A percentile compares a stretch with the other conserved stretches of the same genome.
Evolutionary conservation across 768 basidiomycete species (phyloP).

Genomic region (Cystofilobasidium bisporidii): DNA sequence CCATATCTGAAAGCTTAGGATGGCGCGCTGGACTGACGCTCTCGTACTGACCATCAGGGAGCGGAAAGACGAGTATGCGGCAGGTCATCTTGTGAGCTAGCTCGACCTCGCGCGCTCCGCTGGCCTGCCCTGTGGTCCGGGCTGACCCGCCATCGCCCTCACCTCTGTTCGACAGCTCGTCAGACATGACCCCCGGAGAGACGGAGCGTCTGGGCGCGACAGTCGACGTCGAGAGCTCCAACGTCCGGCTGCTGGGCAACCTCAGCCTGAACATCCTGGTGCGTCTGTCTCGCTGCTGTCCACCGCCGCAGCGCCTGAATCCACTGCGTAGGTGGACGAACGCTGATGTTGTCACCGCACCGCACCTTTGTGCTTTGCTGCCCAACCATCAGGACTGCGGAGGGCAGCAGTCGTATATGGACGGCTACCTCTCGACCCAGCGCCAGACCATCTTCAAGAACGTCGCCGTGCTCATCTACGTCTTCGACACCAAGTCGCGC

Average conservation of each 20-base stretch:
- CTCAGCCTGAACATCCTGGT: conserved; percentile 55
- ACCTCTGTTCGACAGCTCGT: conserved; percentile 27
- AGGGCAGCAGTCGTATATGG: conserved; percentile 96
- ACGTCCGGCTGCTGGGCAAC: conserved; percentile 92
- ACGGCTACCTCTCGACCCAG: conserved; percentile 84
- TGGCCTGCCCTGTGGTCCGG: no score
- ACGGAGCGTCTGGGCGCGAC: conserved; percentile 89
- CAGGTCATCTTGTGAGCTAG: conserved; percentile 94
- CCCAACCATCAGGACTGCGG: conserved; percentile 80
- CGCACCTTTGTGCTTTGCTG: no score
- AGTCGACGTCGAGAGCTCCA: conserved; percentile 95
- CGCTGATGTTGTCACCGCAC: no score
- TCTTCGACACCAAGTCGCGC: conserved; percentile 85
- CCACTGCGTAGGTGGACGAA: no score
- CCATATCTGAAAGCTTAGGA: no score
- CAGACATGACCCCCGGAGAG: conserved; percentile 85
- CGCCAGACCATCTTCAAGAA: conserved; percentile 91
- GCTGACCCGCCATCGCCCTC: background rate
- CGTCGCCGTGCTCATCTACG: conserved; percentile 95
- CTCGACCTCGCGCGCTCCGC: background rate
- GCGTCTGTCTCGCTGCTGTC: conserved; percentile 22
- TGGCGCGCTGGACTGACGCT: no score
- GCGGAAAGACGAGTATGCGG: conserved; percentile 81
- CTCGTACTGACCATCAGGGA: conserved; percentile 35
- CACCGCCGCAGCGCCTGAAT: background rate